Evolutionary conservation across 495 filamentous ascomycete genomes (phyloP).

Genomic region (Talaromyces ruber): DNA sequence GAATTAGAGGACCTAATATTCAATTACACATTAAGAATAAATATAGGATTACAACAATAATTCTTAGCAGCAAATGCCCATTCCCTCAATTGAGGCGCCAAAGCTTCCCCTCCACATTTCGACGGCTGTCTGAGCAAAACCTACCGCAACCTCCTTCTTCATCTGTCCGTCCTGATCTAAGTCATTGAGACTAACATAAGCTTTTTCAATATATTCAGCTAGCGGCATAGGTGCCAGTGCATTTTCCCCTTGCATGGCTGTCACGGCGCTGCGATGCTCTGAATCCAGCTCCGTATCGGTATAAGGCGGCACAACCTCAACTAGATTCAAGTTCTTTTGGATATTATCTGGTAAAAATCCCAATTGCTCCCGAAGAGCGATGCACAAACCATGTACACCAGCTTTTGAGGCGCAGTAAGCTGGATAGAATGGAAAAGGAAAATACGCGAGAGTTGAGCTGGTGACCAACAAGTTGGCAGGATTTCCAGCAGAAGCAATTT

Average conservation of each 20-base stretch:
- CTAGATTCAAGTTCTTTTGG: conserved; percentile 4
- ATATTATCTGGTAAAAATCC: background rate
- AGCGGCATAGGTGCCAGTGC: conserved; percentile 15
- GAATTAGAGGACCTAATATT: background rate
- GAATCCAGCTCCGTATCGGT: conserved; percentile 26
- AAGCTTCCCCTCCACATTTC: conserved; percentile 22
- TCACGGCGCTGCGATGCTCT: conserved; percentile 12
- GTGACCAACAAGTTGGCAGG: conserved; percentile 15
- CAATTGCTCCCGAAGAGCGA: conserved; percentile 21
- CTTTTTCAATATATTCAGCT: conserved; percentile 16
- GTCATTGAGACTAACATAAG: conserved; percentile 7
- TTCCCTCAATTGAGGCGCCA: conserved; percentile 12
- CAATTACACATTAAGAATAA: too few species aligned
- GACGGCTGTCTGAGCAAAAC: conserved; percentile 17
- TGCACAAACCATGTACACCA: conserved; percentile 18
- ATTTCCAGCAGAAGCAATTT: background rate
- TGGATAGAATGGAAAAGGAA: conserved; percentile 24
- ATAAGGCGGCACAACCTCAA: conserved; percentile 25
- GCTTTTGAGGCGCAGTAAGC: conserved; percentile 28
- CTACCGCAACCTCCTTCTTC: conserved; percentile 21
- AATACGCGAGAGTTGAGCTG: conserved; percentile 22
- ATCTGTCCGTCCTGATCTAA: conserved; percentile 4
- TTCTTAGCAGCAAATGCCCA: conserved; percentile 4
- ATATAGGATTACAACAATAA: too few species aligned
- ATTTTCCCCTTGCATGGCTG: conserved; percentile 16